Base-by-base conservation (phyloP, 73 alveolate species). In the Loxodes magnus region DNA sequence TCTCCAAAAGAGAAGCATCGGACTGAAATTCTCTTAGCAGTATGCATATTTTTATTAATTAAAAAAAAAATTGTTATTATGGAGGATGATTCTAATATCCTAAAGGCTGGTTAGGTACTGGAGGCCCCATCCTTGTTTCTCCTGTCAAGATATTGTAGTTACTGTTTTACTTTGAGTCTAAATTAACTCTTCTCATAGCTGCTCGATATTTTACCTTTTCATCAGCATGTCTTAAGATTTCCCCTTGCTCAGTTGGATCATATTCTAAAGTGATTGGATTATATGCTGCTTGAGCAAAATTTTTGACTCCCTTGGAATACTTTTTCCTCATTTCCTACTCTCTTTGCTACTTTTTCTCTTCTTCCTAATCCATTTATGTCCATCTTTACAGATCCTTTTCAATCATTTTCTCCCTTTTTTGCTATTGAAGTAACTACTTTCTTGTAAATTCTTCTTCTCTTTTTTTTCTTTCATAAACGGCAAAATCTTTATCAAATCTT, bases 261-360 rank as follows among this genome's bases (percentile, higher is more conserved):
- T 58, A 58, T 38, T 58, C 51, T 44, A 58, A 58, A 3, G 71
- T 58, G 22, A 58, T 58, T n/a, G 71, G 71, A 42, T 58, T 58
- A 48, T 38, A 58, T 7, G 71, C 71, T 10, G 31, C 35, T 5
- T 61, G 39, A 26, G 34, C 14, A 10, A 38, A 12, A n/a, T 27
- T 10, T 10, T 16, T 58, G 15, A n/a, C 23, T 36, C 9, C n/a
- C 7, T n/a, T 41, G 51, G 51, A 49, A 38, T 42, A 41, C 51
- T 53, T 26, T 33, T 37, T 38, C 44, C 71, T 39, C 29, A 43
- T 58, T 6, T 51, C 71, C 44, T 58, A 25, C 12, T 49, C 35
- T 24, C 31, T 21, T 43, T 58, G 30, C 35, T 23, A 4, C 4
- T 44, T 21, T 9, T 58, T 48, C 20, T 39, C 51, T 31, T 33